Base-by-base conservation (phyloP, 2,329 filamentous ascomycete species). In the Hymenoscyphus linearis region DNA sequence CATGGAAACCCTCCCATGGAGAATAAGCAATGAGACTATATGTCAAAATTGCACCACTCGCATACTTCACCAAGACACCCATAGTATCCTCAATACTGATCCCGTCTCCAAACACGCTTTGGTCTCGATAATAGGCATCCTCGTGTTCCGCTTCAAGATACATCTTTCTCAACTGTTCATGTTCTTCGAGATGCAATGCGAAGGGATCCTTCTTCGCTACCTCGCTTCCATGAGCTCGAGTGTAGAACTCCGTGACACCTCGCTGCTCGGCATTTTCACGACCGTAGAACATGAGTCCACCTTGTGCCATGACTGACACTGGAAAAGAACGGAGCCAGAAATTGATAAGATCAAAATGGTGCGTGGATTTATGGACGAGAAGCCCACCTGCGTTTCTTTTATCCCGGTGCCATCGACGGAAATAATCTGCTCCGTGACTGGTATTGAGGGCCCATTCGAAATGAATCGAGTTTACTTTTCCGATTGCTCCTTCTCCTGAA, bases 61-160 rank as follows among this genome's bases (percentile, higher is more conserved):
- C 74, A 67, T 87, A 87, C 57, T 79, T 75, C 25, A 86, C 81
- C 53, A 87, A 75, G 26, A 86, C 72, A 44, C 78, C 83, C 83
- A 86, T 85, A 0, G 83, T 86, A 66, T 87, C 85, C 69, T 87
- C 84, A 61, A 86, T 86, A 65, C 77, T 85, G 60, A 87, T 85
- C 1, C 84, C 85, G 62, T 87, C 84, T 0, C 81, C 77, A 59
- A 87, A 86, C 0, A 85, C 83, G 65, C 79, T 85, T 71, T 85
- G 84, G 67, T 87, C 84, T 0, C 84, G 79, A 62, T 82, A 78
- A 66, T 87, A 87, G 16, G 77, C 78, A 65, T 87, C 85, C 67
- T 87, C 85, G 61, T 86, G 80, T 75, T 87, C 84, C 0, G 84
- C 84, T 37, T 85, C 83, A 0, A 84, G 77, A 62, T 86, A 86